phyloP scores from a whole-genome alignment of 176 grass and related monocot genomes.

The Oryza meridionalis region DNA sequence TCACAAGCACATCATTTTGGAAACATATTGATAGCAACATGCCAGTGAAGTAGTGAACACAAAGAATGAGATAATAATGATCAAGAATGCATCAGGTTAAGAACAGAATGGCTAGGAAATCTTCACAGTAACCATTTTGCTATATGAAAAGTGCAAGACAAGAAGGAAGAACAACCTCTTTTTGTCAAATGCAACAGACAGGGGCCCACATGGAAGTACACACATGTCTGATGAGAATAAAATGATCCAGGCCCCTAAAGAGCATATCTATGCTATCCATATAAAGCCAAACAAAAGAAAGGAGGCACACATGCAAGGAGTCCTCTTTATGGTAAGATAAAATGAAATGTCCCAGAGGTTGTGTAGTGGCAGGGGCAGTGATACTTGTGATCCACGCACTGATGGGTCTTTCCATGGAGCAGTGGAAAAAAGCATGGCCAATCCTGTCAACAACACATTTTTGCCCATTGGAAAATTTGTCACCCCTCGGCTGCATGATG shows the following conservation, averaged over 20 bases:
- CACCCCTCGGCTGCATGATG: constrained; percentile 37
- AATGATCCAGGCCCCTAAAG: constrained; percentile 37
- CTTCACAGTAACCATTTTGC: constrained; percentile 23
- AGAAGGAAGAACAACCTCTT: constrained; percentile 28
- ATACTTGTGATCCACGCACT: constrained; percentile 40
- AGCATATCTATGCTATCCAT: constrained; percentile 62
- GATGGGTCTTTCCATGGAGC: constrained; percentile 71
- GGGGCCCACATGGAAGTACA: constrained; percentile 50
- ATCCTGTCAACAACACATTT: constrained; percentile 52
- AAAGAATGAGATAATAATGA: not conserved
- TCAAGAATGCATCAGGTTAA: constrained; percentile 11
- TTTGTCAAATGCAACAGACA: constrained; percentile 38
- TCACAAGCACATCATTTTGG: constrained; percentile 1
- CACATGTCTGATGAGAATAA: constrained; percentile 49
- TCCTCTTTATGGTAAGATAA: constrained; percentile 66
- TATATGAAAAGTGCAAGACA: constrained; percentile 27
- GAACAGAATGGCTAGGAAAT: not conserved
- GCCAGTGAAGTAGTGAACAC: not conserved
- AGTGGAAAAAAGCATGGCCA: constrained; percentile 61
- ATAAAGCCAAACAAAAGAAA: constrained; percentile 64
- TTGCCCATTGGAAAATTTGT: constrained; percentile 49
- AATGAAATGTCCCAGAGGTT: constrained; percentile 50
- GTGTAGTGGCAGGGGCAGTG: constrained; percentile 57
- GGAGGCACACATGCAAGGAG: constrained; percentile 48
- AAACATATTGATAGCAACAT: constrained; percentile 21